A percentile compares a stretch with the other conserved stretches of the same genome.
These are phyloP conservation scores for Colletotrichum tropicale DNA, from an alignment of 2,329 filamentous ascomycete species.

Conservation along the genomic window DNA sequence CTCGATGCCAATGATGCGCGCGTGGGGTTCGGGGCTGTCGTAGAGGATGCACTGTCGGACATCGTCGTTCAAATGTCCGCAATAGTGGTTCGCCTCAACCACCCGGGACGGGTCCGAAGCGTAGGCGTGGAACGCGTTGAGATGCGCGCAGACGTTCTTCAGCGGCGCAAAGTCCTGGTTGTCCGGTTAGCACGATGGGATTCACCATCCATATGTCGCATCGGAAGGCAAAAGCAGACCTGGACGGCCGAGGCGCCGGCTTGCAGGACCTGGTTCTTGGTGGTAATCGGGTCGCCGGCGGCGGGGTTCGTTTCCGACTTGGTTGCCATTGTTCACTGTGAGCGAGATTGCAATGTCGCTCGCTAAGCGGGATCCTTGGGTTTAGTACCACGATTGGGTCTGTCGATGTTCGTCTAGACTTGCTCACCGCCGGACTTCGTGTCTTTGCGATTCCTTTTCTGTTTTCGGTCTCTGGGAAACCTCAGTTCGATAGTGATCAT, in stretches of 20 bases:
- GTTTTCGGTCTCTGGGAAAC: background rate
- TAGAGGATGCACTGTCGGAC: conserved; percentile 87
- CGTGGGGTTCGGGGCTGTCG: conserved; percentile 69
- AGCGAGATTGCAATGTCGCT: background rate
- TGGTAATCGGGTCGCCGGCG: conserved; percentile 53
- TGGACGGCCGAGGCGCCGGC: conserved; percentile 66
- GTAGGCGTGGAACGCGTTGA: conserved; percentile 89
- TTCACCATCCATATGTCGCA: background rate
- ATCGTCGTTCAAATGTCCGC: conserved; percentile 74
- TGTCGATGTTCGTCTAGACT: background rate
- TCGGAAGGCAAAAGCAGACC: conserved; percentile 31
- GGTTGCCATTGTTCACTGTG: background rate
- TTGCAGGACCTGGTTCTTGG: conserved; percentile 63
- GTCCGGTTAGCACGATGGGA: background rate
- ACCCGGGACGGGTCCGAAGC: conserved; percentile 71
- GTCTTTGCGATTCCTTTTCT: background rate
- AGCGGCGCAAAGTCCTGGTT: conserved; percentile 69
- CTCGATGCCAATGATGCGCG: conserved; percentile 81
- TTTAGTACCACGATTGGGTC: background rate
- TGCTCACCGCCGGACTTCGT: background rate
- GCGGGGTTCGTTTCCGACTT: conserved; percentile 21
- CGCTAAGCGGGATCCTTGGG: background rate
- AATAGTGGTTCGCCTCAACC: conserved; percentile 87
- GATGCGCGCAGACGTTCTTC: conserved; percentile 78
- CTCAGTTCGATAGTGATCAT: background rate